Conservation (phyloP, 2,329 filamentous ascomycete genomes). For the Claviceps fusiformis region DNA sequence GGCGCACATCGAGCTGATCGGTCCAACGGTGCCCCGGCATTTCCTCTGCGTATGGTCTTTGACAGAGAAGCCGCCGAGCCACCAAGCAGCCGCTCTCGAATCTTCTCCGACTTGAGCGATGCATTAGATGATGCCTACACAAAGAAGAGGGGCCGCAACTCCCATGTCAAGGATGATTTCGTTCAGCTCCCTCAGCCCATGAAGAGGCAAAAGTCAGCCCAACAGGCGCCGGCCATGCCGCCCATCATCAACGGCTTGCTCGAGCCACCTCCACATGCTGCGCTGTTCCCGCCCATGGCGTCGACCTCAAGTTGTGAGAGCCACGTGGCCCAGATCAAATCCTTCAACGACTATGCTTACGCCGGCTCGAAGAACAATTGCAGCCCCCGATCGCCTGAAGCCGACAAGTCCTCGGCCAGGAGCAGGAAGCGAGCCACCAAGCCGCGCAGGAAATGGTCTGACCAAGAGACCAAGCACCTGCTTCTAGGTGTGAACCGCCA, state of each 20-base stretch:
- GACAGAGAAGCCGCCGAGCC: constrained; percentile 23
- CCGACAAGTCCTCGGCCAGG: constrained; percentile 22
- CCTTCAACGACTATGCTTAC: constrained; percentile 29
- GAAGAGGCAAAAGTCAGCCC: constrained; percentile 49
- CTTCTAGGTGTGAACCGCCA: constrained; percentile 47
- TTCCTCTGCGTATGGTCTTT: constrained; percentile 27
- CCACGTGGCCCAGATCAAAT: constrained; percentile 26
- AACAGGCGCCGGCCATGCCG: constrained; percentile 40
- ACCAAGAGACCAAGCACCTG: constrained; percentile 50
- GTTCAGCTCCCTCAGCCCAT: constrained; percentile 50
- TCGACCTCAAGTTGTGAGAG: constrained; percentile 40
- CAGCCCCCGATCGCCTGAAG: constrained; percentile 14
- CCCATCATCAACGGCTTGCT: constrained; percentile 53
- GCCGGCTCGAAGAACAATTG: constrained; percentile 14
- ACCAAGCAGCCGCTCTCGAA: constrained; percentile 25
- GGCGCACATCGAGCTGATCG: constrained; percentile 28
- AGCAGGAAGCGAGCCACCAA: constrained; percentile 41
- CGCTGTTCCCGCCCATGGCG: constrained; percentile 50
- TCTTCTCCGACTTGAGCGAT: constrained; percentile 31
- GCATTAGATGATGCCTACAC: constrained; percentile 29
- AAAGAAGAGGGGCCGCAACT: constrained; percentile 40
- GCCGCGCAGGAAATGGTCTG: constrained; percentile 48
- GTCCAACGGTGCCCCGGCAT: constrained; percentile 13
- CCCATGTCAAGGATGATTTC: constrained; percentile 44
- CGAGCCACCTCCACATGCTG: constrained; percentile 46